A percentile compares a stretch with the other conserved stretches of the same genome.
Evolutionary conservation across 2,329 filamentous ascomycete species (phyloP).

Genomic region (Ceratocystis huliohia): DNA sequence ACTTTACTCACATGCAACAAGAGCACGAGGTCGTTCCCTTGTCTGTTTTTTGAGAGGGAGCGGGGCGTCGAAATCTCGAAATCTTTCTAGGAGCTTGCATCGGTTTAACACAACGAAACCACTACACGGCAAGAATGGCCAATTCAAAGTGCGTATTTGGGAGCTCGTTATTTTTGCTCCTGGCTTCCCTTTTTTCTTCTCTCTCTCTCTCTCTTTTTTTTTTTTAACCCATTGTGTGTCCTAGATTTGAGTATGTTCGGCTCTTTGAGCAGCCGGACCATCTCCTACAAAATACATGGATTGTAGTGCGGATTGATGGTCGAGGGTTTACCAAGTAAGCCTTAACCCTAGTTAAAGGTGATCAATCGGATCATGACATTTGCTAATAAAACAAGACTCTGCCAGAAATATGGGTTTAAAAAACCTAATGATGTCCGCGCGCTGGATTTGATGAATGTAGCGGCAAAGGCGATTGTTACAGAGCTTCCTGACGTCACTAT

Average conservation of each 20-base stretch:
- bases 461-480: slow-evolving; percentile 70
- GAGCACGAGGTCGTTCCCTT: background rate
- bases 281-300: slow-evolving; percentile 84
- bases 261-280: slow-evolving; percentile 71
- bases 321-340: slow-evolving; percentile 83
- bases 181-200: background rate
- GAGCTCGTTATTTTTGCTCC: background rate
- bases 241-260: slow-evolving; percentile 87
- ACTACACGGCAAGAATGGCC: slow-evolving; percentile 32
- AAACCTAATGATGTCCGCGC: slow-evolving; percentile 89
- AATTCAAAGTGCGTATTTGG: slow-evolving; percentile 39
- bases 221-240: background rate
- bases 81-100: background rate
- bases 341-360: background rate
- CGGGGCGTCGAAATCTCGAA: slow-evolving; percentile 8
- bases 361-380: background rate
- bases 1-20: slow-evolving; percentile 13
- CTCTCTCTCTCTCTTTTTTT: background rate
- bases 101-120: background rate
- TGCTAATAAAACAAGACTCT: slow-evolving; percentile 47
- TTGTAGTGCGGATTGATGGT: slow-evolving; percentile 87
- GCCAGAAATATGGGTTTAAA: slow-evolving; percentile 66
- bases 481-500: slow-evolving; percentile 76
- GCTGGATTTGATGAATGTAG: slow-evolving; percentile 85
- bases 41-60: background rate